Evolutionary conservation across 2,329 filamentous ascomycete genomes (phyloP), one percentile per base, ranked within the genome.

Genomic region (Hypoxylon sp.): DNA sequence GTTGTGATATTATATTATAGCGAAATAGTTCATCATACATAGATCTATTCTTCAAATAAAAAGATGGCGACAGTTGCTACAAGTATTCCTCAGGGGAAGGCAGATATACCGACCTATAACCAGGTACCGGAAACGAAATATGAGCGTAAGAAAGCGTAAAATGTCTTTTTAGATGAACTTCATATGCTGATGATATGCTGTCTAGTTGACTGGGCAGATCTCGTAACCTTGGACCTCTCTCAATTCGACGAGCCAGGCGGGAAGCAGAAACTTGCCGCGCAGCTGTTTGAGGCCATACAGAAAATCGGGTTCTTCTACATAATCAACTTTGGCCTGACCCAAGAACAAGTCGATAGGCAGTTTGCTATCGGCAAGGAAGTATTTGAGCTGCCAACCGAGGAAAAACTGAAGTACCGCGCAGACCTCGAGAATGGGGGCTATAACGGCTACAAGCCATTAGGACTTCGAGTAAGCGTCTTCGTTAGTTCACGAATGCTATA

Each of bases 281-380:
- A 88, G 67, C 79, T 89, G 0, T 81, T 84, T 19, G 83, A 88
- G 55, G 86, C 86, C 2, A 83, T 86, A 7, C 78, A 81, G 30
- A 77, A 82, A 34, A 80, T 83, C 41, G 78, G 75, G 0, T 87
- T 90, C 78, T 90, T 90, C 77, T 89, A 89, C 65, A 83, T 90
- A 19, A 85, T 84, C 63, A 88, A 89, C 76, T 89, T 86, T 65
- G 87, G 87, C 30, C 80, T 90, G n/a, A 78, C 77, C 0, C 86
- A 89, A 73, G 86, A 88, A 48, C 80, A 88, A 72, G 82, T 90
- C 1, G 83, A 90, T 68, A 79, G 81, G 5, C 87, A 90, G 67
- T 90, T 89, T 66, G 85, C 87, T 11, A 81, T 90, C 2, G 87
- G 84, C 1, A 85, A 86, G 61, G 80, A 85, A 34, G 83, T 90